Base-by-base conservation (phyloP, 192 early-diverging fungal species). In the Kappamyces sp. region DNA sequence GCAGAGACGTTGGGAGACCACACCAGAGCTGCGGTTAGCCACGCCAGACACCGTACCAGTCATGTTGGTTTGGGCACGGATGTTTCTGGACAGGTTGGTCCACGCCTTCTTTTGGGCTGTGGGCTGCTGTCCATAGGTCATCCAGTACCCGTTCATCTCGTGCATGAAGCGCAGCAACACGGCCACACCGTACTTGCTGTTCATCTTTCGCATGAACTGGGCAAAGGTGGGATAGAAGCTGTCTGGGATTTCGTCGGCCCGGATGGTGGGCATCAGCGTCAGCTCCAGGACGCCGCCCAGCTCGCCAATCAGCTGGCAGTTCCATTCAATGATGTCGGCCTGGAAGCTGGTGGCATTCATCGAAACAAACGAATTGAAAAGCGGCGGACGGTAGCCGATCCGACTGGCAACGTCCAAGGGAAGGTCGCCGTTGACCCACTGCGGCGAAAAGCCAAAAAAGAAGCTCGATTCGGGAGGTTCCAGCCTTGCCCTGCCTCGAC, bases 1-100 rank as follows among this genome's bases (percentile, higher is more conserved):
- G 64, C 42, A 4, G 67, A 70, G 36, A 76, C 51, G 64, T 76
- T 76, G n/a, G 74, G 74, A 7, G 60, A 65, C 74, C 74, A 76
- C 12, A 76, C 45, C 67, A 76, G 69, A 1, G 73, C 73, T 75
- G 43, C 7, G 53, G 22, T 22, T 22, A 22, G 22, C 22, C 42
- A 43, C 14, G 42, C 14, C 42, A 43, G 14, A 11, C 8, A 11
- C 8, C 47, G 31, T 39, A 64, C 67, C 74, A 11, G 74, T 73
- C 61, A 67, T 55, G 47, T 73, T 76, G 29, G 74, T 76, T 6
- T 48, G 29, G 22, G 39, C 38, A 22, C 50, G 59, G 5, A 76
- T 52, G 37, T 49, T 37, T 8, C 8, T 15, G 15, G 74, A 15
- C 64, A 76, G 63, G 33, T 40, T 66, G 36, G 37, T 38, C 46